Evolutionary conservation across 1,284 basidiomycete species (phyloP), one percentile per base, ranked within the genome.

Genomic region (Cerrena zonata): DNA sequence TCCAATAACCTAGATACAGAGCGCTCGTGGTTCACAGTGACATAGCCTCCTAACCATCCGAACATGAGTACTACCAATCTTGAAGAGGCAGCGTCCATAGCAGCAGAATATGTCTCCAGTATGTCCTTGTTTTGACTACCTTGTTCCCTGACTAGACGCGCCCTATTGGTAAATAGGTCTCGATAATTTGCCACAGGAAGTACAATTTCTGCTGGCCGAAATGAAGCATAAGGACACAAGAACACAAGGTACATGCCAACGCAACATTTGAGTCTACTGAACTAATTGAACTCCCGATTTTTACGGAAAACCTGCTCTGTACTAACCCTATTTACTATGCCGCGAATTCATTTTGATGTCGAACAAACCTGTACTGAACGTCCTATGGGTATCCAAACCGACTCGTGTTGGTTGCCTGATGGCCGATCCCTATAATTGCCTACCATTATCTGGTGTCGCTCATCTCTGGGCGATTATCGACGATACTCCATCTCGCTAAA

Each of bases 171-270:
- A 34, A 7, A 34, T 34, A 88, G 87, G 79, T 58, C 72, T 91
- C 25, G 88, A 91, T 56, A 90, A 89, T 61, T 71, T 90, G 40
- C 84, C 85, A 0, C 77, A 76, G 49, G 88, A 90, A 65, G 79
- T 89, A 5, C 78, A 79, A 27, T 82, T 83, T 62, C 69, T 90
- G 7, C 71, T 89, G 11, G 76, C 82, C 45, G 87, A 90, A 66
- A 89, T 91, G 48, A 77, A 76, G 53, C 75, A 76, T 55, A 81
- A 77, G 60, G 81, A 83, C 49, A 63, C 63, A 27, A 69, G 70
- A 53, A 72, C 70, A 7, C 75, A 80, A 69, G 79, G 82, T 75
- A 54, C 54, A 34, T 34, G 7, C 30, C 30, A 34, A 34, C 7
- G 30, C 30, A 34, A 7, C 15, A 34, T 15, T 7, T 34, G 30